Evolutionary conservation across 345 rosid genomes (phyloP).

Genomic region (Euphorbia lathyris): DNA sequence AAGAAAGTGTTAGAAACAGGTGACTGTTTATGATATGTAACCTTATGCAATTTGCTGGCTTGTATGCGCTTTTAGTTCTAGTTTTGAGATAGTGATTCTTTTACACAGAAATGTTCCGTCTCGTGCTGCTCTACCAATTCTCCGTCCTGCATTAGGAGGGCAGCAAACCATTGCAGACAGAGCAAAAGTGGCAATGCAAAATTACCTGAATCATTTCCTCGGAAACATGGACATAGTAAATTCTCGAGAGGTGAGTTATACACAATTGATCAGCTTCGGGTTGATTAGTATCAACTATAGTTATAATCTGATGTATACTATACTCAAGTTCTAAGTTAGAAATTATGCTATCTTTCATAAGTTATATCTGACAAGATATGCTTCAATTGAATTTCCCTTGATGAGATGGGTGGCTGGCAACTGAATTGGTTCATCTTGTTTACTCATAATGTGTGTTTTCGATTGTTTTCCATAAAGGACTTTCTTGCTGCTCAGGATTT

Average conservation of each 20-base stretch:
- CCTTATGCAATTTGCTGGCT: neutral
- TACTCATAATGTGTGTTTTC: too few relatives aligned
- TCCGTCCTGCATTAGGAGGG: conserved; percentile 65
- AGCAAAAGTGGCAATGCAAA: conserved; percentile 84
- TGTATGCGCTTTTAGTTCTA: neutral
- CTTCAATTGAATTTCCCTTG: too few relatives aligned
- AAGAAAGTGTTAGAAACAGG: conserved; percentile 75
- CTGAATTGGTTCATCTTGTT: too few relatives aligned
- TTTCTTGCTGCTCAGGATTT: too few relatives aligned
- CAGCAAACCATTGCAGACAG: conserved; percentile 62
- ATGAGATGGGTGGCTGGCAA: too few relatives aligned
- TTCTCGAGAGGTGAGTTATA: conserved; percentile 63
- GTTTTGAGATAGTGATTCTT: conserved; percentile 7
- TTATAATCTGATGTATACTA: too few relatives aligned
- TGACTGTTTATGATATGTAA: conserved; percentile 7
- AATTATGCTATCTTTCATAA: too few relatives aligned
- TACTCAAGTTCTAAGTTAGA: too few relatives aligned
- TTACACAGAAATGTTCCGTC: conserved; percentile 72
- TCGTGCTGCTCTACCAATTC: conserved; percentile 64
- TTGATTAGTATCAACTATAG: too few relatives aligned
- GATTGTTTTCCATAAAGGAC: too few relatives aligned
- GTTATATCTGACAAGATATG: too few relatives aligned
- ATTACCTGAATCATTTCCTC: conserved; percentile 79
- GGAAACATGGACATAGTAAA: conserved; percentile 84
- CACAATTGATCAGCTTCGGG: neutral